Evolutionary conservation across 148 eudicot species (phyloP).

Genomic region (Cornus florida): DNA sequence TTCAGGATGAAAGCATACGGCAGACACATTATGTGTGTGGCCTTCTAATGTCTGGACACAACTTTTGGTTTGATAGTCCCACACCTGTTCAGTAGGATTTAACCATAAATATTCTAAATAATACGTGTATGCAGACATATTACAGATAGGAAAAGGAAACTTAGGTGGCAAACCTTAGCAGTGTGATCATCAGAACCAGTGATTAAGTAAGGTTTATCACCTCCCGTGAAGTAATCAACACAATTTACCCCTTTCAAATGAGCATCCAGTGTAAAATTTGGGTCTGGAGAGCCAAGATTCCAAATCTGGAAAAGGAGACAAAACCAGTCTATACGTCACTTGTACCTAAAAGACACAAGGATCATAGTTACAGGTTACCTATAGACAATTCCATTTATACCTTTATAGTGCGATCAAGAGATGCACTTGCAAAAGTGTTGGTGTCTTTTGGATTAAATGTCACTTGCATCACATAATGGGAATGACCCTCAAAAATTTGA

Average conservation of each 20-base stretch:
- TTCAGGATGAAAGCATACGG: conserved; percentile 89
- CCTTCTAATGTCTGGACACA: conserved; percentile 95
- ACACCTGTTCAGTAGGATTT: conserved; percentile 50
- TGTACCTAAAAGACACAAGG: background rate
- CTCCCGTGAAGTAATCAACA: conserved; percentile 88
- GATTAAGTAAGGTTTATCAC: conserved; percentile 81
- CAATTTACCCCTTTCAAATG: conserved; percentile 91
- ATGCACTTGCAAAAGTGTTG: conserved; percentile 93
- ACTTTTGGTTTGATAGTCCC: conserved; percentile 92
- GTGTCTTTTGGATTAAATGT: conserved; percentile 91
- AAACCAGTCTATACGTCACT: background rate
- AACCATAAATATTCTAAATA: conserved; percentile 12
- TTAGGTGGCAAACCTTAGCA: conserved; percentile 57
- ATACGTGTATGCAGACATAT: background rate
- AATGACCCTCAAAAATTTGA: conserved; percentile 92
- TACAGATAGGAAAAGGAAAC: background rate
- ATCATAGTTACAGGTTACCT: background rate
- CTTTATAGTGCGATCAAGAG: conserved; percentile 93
- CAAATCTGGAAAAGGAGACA: conserved; percentile 57
- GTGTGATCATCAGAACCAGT: conserved; percentile 98
- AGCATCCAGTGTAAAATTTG: conserved; percentile 85
- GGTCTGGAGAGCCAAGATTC: conserved; percentile 95
- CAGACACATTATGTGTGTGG: conserved; percentile 87
- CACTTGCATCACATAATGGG: conserved; percentile 96
- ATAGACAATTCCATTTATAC: conserved; percentile 26